Conservation (phyloP, 2,329 filamentous ascomycete genomes). For the Orbilia blumenaviensis region DNA sequence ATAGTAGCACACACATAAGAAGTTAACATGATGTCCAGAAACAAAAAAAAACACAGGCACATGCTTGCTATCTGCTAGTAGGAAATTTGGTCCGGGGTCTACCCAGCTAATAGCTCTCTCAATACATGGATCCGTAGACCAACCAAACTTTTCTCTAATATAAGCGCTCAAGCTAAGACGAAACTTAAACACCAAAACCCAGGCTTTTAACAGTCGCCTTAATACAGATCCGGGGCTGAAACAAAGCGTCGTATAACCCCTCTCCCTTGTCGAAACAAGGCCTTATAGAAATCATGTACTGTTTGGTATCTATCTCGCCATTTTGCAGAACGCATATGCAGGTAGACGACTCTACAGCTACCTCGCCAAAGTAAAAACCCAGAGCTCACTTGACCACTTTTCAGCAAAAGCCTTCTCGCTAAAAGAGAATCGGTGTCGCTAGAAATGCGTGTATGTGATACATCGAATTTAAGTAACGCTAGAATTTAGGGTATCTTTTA, state of each 20-base stretch:
- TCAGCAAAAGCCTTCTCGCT: too few relatives aligned
- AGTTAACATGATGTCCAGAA: too few relatives aligned
- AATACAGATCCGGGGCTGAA: background rate
- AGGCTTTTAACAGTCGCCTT: background rate
- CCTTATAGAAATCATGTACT: too few relatives aligned
- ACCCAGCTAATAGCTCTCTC: background rate
- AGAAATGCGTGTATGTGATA: background rate
- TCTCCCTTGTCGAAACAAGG: background rate
- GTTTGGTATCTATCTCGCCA: conserved; percentile 8
- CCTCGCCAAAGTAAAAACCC: too few relatives aligned
- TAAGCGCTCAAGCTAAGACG: conserved; percentile 3
- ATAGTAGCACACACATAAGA: too few relatives aligned
- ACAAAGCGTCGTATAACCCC: background rate
- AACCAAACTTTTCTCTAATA: background rate
- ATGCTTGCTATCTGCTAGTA: too few relatives aligned
- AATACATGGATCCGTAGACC: background rate
- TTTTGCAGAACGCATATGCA: background rate
- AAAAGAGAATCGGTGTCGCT: too few relatives aligned
- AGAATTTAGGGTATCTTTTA: background rate
- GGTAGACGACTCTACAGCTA: background rate
- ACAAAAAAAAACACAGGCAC: too few relatives aligned
- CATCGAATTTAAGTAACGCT: background rate
- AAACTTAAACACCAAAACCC: background rate
- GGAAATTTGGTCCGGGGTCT: too few relatives aligned
- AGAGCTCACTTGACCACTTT: background rate